phyloP scores from a whole-genome alignment of 768 basidiomycete species.

The Naematelia encephala region DNA sequence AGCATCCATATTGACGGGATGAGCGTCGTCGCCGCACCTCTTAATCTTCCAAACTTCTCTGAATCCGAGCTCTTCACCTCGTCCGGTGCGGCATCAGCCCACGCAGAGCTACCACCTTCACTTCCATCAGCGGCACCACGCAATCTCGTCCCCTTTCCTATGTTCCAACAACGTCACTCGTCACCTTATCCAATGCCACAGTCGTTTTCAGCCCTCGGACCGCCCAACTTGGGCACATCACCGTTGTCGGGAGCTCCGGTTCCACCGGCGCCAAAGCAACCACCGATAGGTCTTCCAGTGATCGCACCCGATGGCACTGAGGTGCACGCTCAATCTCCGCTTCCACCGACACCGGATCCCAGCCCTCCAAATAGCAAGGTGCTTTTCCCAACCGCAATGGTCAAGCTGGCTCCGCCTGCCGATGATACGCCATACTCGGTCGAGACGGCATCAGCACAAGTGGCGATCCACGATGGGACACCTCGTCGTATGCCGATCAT shows the following conservation, averaged over 20 bases:
- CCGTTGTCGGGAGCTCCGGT: slow-evolving; percentile 9
- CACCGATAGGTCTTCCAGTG: slow-evolving; percentile 15
- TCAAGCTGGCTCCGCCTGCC: slow-evolving; percentile 38
- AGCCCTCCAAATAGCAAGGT: slow-evolving; percentile 32
- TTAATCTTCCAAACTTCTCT: slow-evolving; percentile 20
- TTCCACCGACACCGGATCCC: slow-evolving; percentile 37
- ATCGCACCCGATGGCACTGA: slow-evolving; percentile 10
- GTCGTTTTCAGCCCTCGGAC: slow-evolving; percentile 39
- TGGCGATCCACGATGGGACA: neutral
- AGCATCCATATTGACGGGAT: slow-evolving; percentile 10
- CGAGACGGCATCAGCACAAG: neutral
- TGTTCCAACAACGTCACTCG: slow-evolving; percentile 39
- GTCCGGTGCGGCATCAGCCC: slow-evolving; percentile 25
- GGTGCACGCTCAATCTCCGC: slow-evolving; percentile 3
- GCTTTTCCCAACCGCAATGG: slow-evolving; percentile 30
- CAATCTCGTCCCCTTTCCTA: slow-evolving; percentile 27
- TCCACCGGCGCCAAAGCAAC: slow-evolving; percentile 29
- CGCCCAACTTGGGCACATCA: slow-evolving; percentile 15
- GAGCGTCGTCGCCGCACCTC: slow-evolving; percentile 25
- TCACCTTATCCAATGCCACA: slow-evolving; percentile 36
- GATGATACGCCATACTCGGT: slow-evolving; percentile 15
- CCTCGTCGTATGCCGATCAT: slow-evolving; percentile 12
- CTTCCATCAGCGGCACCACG: slow-evolving; percentile 4
- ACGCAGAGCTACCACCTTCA: slow-evolving; percentile 25
- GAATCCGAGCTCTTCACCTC: slow-evolving; percentile 25